These are phyloP conservation scores for Esteya vermicola DNA, from an alignment of 2,329 filamentous ascomycete species.

Conservation along the genomic window DNA sequence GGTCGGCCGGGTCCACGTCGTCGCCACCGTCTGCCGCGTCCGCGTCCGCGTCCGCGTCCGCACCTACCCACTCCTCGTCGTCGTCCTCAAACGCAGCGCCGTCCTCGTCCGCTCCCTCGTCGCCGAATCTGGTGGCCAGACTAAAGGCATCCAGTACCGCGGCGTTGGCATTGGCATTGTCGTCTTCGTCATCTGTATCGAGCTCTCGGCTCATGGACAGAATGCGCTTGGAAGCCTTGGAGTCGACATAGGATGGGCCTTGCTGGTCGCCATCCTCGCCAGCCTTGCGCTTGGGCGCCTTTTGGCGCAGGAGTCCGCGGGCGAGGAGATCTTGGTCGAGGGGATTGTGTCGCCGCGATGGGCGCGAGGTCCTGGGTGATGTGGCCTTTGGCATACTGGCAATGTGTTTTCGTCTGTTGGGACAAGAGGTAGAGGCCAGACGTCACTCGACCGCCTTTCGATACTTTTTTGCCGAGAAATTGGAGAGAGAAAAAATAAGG, in stretches of 20 bases:
- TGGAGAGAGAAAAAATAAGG: neutral
- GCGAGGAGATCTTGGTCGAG: slow-evolving; percentile 77
- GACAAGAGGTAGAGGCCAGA: no score
- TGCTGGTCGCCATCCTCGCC: slow-evolving; percentile 43
- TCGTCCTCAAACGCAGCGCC: slow-evolving; percentile 26
- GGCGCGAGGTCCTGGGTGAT: slow-evolving; percentile 40
- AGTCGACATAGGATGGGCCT: slow-evolving; percentile 64
- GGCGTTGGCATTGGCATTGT: neutral
- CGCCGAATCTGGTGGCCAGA: slow-evolving; percentile 10
- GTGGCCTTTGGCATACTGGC: slow-evolving; percentile 64
- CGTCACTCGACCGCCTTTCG: no score
- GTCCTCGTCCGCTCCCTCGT: slow-evolving; percentile 26
- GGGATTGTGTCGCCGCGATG: slow-evolving; percentile 67
- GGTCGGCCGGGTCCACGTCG: slow-evolving; percentile 77
- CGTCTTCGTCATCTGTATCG: slow-evolving; percentile 61
- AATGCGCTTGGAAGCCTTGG: slow-evolving; percentile 52
- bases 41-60: slow-evolving; percentile 60
- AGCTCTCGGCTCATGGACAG: slow-evolving; percentile 71
- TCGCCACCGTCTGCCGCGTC: slow-evolving; percentile 64
- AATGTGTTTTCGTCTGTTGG: neutral
- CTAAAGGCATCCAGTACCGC: neutral
- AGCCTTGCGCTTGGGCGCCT: slow-evolving; percentile 57
- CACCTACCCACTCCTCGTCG: slow-evolving; percentile 59
- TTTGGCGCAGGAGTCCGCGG: slow-evolving; percentile 55
- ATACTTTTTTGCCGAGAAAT: no score